Conservation (phyloP, 202 grass and related monocot genomes). For the Zoysia matrella region DNA sequence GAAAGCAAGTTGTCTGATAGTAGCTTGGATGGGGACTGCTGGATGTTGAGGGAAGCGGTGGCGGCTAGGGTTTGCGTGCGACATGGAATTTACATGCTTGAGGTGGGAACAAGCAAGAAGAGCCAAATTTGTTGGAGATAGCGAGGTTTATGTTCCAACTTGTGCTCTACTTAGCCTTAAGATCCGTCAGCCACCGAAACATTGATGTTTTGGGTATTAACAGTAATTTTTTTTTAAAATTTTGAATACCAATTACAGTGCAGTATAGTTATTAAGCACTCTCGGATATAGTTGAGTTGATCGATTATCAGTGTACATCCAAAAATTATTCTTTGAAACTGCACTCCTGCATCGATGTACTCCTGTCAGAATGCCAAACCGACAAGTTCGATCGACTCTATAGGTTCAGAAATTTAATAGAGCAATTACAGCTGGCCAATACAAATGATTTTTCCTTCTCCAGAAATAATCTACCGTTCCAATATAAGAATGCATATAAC, state of each 20-base stretch:
- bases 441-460: too few species aligned
- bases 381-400: too few species aligned
- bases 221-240: too few species aligned
- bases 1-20: not conserved
- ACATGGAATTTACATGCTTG: not conserved
- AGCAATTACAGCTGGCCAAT: too few species aligned
- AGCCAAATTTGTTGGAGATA: not conserved
- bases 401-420: too few species aligned
- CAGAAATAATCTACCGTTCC: not conserved
- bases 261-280: not conserved
- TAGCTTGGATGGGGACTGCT: not conserved
- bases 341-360: not conserved
- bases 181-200: not conserved
- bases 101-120: not conserved
- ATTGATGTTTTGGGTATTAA: not conserved
- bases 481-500: not conserved
- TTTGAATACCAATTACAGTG: not conserved
- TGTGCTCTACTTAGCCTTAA: not conserved
- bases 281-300: too few species aligned
- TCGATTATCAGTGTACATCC: too few species aligned
- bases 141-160: not conserved
- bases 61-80: not conserved
- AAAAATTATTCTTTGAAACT: too few species aligned
- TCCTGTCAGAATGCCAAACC: not conserved
- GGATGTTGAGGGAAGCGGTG: not conserved